phyloP scores from a whole-genome alignment of 768 basidiomycete species.

The Cystofilobasidium ferigula region DNA sequence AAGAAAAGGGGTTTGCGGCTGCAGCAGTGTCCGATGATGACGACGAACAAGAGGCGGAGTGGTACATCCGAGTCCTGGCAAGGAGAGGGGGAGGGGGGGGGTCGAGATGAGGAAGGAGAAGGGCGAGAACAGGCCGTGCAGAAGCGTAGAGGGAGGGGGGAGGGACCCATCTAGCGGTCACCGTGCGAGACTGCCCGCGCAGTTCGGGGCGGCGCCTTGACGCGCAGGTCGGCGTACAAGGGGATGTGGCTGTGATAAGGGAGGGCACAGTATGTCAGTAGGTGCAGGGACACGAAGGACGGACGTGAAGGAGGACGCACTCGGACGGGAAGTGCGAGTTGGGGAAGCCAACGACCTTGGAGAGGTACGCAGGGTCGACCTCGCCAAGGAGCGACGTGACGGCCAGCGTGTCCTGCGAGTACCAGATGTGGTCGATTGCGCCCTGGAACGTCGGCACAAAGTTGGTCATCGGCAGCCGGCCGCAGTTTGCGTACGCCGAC shows the following conservation, averaged over 20 bases:
- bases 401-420: constrained; percentile 57
- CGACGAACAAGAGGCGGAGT: no score
- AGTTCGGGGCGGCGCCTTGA: constrained; percentile 10
- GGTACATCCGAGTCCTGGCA: no score
- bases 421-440: constrained; percentile 89
- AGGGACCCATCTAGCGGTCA: no score
- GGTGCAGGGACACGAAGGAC: background rate
- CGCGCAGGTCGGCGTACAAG: constrained; percentile 23
- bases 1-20: no score
- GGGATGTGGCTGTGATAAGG: constrained; percentile 2
- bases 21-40: no score
- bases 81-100: no score
- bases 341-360: constrained; percentile 90
- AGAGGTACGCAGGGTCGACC: constrained; percentile 71
- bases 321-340: constrained; percentile 94
- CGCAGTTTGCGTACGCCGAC: constrained; percentile 62
- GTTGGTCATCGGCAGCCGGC: constrained; percentile 70
- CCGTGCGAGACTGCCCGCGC: constrained; percentile 21
- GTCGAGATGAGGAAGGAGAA: no score
- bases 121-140: no score
- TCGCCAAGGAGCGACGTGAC: constrained; percentile 78
- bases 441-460: constrained; percentile 78
- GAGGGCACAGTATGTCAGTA: background rate
- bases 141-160: no score
- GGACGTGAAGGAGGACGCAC: constrained; percentile 40